Base-by-base conservation (phyloP, 352 stramenopile species). In the Pythium rishiriense region DNA sequence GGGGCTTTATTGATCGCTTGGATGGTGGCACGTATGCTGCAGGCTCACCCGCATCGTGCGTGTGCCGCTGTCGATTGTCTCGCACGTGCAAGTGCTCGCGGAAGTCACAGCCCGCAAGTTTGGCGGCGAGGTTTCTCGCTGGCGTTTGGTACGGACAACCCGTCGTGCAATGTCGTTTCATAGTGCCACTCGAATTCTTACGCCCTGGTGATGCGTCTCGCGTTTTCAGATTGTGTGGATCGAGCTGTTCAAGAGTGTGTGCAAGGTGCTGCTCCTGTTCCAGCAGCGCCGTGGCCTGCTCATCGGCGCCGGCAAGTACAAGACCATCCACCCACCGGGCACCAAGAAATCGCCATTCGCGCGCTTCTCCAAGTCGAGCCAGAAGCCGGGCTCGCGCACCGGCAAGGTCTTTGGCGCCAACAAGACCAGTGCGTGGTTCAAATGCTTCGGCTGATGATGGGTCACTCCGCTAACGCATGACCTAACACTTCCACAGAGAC, bases 81-180 rank as follows among this genome's bases (percentile, higher is more conserved):
- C 76, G n/a, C 78, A 93, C 49, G 72, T 90, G 39, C 84, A 95
- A 74, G 84, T 95, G 62, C 69, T 91, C 46, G 78, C 85, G 12
- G 86, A 95, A 70, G 83, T 93, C 22, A 72, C 90, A 29, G 81
- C 84, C 37, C 68, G 79, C 62, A 88, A 88, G 75, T 63, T 81
- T n/a, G 79, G 83, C 35, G 82, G 83, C 9, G 77, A 90, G 43
- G 77, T 77, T 15, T 74, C 76, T 62, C 87, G 87, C 56, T 95
- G 86, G 86, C 72, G 78, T 29, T 54, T 95, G 66, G 81, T 90
- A 68, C 1, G 17, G 24, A n/a, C 8, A 1, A 43, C 11, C n/a
- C 25, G 33, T 17, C 33, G 33, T 12, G 7, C 33, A 14, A 39
- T 14, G 3, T 9, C 11, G 9, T 39, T 39, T 39, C 33, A n/a